phyloP scores from a whole-genome alignment of 306 rosid species.

The Dryas drummondii region DNA sequence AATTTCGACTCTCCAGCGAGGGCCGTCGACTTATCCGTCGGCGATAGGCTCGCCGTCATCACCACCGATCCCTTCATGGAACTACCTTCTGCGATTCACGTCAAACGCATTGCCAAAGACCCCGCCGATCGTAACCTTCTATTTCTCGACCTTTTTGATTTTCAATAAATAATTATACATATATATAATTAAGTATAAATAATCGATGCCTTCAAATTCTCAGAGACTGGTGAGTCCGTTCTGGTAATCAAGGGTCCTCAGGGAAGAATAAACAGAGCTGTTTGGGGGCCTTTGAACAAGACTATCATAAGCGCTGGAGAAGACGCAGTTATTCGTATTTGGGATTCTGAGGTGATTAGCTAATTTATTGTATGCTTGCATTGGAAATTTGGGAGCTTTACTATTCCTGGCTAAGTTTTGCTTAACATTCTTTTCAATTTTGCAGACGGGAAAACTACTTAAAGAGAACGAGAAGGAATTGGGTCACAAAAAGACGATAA shows the following conservation, averaged over 20 bases:
- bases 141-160: background rate
- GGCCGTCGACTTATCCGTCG: conserved; percentile 67
- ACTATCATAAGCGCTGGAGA: conserved; percentile 91
- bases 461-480: conserved; percentile 72
- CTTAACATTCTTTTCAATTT: background rate
- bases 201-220: background rate
- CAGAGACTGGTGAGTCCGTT: conserved; percentile 80
- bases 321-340: conserved; percentile 75
- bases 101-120: conserved; percentile 61
- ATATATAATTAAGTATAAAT: background rate
- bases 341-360: conserved; percentile 81
- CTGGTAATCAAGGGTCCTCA: conserved; percentile 75
- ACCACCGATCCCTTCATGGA: conserved; percentile 84
- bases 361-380: too few species aligned
- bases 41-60: conserved; percentile 62
- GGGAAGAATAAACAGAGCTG: conserved; percentile 90
- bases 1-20: conserved; percentile 71
- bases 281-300: conserved; percentile 86
- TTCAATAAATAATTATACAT: background rate
- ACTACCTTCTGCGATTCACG: conserved; percentile 67
- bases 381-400: background rate
- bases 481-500: conserved; percentile 73
- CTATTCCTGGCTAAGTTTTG: background rate
- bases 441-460: conserved; percentile 77
- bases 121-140: conserved; percentile 49